A percentile compares a stretch with the other conserved stretches of the same genome.
Conservation (phyloP, 1,284 basidiomycete genomes). For the Boletus smithii region DNA sequence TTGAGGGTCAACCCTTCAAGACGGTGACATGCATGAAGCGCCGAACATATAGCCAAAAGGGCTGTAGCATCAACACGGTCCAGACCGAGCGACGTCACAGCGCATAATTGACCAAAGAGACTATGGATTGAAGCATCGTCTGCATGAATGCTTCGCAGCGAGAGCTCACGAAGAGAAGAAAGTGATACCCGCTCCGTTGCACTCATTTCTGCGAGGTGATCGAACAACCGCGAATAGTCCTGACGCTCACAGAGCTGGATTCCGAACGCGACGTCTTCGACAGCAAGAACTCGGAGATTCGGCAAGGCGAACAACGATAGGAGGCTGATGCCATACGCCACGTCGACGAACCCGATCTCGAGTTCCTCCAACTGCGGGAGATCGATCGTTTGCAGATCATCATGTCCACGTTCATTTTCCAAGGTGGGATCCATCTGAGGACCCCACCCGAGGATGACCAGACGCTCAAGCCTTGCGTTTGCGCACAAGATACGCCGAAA, state of each 20-base stretch:
- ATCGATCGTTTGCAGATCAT: slow-evolving; percentile 20
- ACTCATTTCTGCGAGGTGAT: slow-evolving; percentile 12
- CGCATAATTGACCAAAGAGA: slow-evolving; percentile 10
- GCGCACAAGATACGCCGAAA: slow-evolving; percentile 41
- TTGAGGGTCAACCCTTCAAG: slow-evolving; percentile 17
- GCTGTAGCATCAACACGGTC: slow-evolving; percentile 10
- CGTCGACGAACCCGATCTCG: slow-evolving; percentile 47
- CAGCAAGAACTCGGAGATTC: slow-evolving; percentile 34
- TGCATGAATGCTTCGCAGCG: slow-evolving; percentile 14
- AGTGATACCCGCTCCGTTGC: slow-evolving; percentile 1
- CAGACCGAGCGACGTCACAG: slow-evolving; percentile 11
- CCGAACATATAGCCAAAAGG: slow-evolving; percentile 8
- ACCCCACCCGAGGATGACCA: slow-evolving; percentile 51
- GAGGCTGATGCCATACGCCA: slow-evolving; percentile 40
- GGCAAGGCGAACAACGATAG: slow-evolving; percentile 45
- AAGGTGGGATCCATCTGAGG: slow-evolving; percentile 31
- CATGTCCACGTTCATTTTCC: neutral
- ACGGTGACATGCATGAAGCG: slow-evolving; percentile 3
- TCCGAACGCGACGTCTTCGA: slow-evolving; percentile 46
- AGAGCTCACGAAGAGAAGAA: slow-evolving; percentile 11
- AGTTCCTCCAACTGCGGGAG: slow-evolving; percentile 38
- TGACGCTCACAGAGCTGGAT: slow-evolving; percentile 17
- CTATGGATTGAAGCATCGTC: slow-evolving; percentile 1
- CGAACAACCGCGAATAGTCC: slow-evolving; percentile 19
- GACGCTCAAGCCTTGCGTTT: slow-evolving; percentile 39